Conservation (phyloP, 805 yeast genomes). For the Lachancea sp. region DNA sequence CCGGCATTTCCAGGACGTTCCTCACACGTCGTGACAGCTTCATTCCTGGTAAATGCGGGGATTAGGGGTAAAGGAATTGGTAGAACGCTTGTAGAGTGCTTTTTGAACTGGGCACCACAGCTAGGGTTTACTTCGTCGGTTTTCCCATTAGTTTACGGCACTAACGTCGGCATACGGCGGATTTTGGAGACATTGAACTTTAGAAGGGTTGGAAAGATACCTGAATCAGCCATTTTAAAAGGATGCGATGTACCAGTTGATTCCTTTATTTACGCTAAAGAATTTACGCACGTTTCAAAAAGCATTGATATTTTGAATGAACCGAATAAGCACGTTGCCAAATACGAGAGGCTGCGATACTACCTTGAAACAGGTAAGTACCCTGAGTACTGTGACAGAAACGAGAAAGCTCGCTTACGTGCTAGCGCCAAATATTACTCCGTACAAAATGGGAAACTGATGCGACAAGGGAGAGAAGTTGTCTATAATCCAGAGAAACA, state of each 20-base stretch:
- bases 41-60: slow-evolving; percentile 85
- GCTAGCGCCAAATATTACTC: slow-evolving; percentile 67
- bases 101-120: slow-evolving; percentile 83
- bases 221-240: slow-evolving; percentile 82
- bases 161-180: slow-evolving; percentile 74
- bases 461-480: slow-evolving; percentile 78
- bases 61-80: slow-evolving; percentile 92
- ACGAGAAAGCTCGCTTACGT: slow-evolving; percentile 81
- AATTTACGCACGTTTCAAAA: slow-evolving; percentile 46
- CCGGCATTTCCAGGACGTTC: slow-evolving; percentile 92
- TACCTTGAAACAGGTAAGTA: slow-evolving; percentile 81
- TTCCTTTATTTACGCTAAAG: slow-evolving; percentile 78
- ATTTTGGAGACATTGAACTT: slow-evolving; percentile 74
- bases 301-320: slow-evolving; percentile 28
- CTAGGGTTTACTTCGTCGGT: slow-evolving; percentile 80
- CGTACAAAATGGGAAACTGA: slow-evolving; percentile 61
- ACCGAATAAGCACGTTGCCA: slow-evolving; percentile 28
- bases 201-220: slow-evolving; percentile 69
- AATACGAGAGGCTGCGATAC: slow-evolving; percentile 71
- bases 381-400: slow-evolving; percentile 75
- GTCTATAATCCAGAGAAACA: slow-evolving; percentile 70
- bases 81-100: slow-evolving; percentile 73
- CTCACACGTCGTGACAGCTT: slow-evolving; percentile 87
- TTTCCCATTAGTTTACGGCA: slow-evolving; percentile 82
- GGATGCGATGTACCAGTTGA: slow-evolving; percentile 83